phyloP scores from a whole-genome alignment of 2,329 filamentous ascomycete genomes.

The Delphinella strobiligena region DNA sequence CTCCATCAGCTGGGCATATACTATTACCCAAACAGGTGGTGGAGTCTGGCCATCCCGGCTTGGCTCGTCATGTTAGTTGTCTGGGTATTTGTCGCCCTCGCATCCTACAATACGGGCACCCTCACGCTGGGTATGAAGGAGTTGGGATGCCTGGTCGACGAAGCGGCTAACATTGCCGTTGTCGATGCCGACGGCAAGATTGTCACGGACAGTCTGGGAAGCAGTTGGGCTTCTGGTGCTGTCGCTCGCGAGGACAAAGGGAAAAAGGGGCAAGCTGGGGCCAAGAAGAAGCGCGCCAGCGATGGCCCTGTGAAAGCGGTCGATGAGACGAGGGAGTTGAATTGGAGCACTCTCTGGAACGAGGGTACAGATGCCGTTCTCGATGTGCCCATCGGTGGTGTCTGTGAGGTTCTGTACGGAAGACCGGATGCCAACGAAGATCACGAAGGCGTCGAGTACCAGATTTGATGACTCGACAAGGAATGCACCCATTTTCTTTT shows the following conservation, averaged over 20 bases:
- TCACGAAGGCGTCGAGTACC: neutral
- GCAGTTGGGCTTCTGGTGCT: neutral
- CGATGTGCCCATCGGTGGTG: constrained; percentile 89
- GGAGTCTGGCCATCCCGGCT: constrained; percentile 82
- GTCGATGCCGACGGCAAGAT: constrained; percentile 60
- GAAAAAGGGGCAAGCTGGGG: too few species aligned
- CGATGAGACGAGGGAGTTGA: constrained; percentile 34
- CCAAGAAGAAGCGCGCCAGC: too few species aligned
- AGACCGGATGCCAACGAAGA: constrained; percentile 14
- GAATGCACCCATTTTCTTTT: too few species aligned
- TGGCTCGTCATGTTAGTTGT: constrained; percentile 80
- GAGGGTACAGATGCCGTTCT: constrained; percentile 92
- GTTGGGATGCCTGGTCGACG: constrained; percentile 85
- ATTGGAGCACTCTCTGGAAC: constrained; percentile 80
- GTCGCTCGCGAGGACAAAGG: too few species aligned
- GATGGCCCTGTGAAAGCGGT: too few species aligned
- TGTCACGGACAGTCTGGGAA: constrained; percentile 18
- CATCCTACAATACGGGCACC: constrained; percentile 79
- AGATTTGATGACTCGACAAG: neutral
- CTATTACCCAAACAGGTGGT: constrained; percentile 97
- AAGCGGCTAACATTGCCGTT: constrained; percentile 72
- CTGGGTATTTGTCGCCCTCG: constrained; percentile 90
- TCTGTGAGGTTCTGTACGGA: constrained; percentile 89
- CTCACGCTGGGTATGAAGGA: constrained; percentile 69
- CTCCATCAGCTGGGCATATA: constrained; percentile 86